These are phyloP conservation scores for Hypoxylon sp. DNA, from an alignment of 2,329 filamentous ascomycete species.

Conservation along the genomic window DNA sequence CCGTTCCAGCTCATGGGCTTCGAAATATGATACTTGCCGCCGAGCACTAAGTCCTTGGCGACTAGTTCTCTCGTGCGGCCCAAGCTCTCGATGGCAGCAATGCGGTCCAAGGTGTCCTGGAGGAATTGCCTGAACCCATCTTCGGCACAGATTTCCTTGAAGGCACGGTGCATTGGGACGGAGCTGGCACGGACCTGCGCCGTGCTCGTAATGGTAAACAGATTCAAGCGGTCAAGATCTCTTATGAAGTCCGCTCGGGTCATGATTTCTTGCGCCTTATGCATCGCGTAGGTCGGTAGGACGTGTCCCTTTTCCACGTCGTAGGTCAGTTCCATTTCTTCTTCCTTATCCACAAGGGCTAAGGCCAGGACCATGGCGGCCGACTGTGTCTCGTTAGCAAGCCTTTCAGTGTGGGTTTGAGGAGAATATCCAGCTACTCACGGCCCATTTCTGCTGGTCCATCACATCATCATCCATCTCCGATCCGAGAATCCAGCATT, in stretches of 20 bases:
- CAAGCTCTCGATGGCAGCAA: slow-evolving; percentile 91
- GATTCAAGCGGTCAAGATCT: slow-evolving; percentile 89
- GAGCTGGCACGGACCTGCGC: slow-evolving; percentile 92
- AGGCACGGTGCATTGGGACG: slow-evolving; percentile 95
- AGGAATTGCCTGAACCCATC: slow-evolving; percentile 85
- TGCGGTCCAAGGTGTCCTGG: slow-evolving; percentile 84
- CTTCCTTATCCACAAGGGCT: slow-evolving; percentile 86
- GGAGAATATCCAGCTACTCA: slow-evolving; percentile 59
- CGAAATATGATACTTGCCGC: slow-evolving; percentile 79
- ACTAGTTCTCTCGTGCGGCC: slow-evolving; percentile 95
- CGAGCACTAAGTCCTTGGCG: slow-evolving; percentile 90
- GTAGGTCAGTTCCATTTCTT: slow-evolving; percentile 73
- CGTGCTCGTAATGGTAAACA: slow-evolving; percentile 91
- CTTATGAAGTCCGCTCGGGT: slow-evolving; percentile 95
- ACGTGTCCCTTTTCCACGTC: slow-evolving; percentile 76
- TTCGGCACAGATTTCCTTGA: slow-evolving; percentile 81
- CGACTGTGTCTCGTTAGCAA: slow-evolving; percentile 63
- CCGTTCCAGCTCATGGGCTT: slow-evolving; percentile 50
- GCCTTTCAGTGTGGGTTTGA: background rate
- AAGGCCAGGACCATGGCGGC: slow-evolving; percentile 94
- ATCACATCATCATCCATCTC: slow-evolving; percentile 97
- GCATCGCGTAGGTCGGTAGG: slow-evolving; percentile 83
- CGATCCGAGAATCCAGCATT: slow-evolving; percentile 79
- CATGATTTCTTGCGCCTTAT: slow-evolving; percentile 91
- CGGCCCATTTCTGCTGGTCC: slow-evolving; percentile 96